A percentile compares a stretch with the other conserved stretches of the same genome.
These are phyloP conservation scores for Geotrichum bryndzae DNA, from an alignment of 1,139 yeast species.

Conservation along the genomic window DNA sequence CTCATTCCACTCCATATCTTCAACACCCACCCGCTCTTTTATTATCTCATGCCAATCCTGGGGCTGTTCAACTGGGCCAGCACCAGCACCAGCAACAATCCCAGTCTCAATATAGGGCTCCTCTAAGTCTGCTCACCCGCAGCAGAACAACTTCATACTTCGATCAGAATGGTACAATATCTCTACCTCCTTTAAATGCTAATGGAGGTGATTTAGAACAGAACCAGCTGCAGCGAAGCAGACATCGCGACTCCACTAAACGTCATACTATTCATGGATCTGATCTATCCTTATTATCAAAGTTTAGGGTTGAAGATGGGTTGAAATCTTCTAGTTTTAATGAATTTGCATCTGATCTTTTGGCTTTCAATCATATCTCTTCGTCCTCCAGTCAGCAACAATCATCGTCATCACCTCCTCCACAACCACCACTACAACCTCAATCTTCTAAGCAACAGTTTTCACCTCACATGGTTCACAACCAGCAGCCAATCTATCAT, in stretches of 20 bases:
- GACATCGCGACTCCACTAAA: neutral
- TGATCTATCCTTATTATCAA: constrained; percentile 6
- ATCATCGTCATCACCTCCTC: neutral
- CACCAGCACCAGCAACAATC: neutral
- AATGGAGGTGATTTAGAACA: neutral
- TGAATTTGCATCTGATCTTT: neutral
- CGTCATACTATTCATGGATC: constrained; percentile 14
- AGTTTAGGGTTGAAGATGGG: constrained; percentile 6
- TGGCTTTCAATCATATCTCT: neutral
- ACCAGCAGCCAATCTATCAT: neutral
- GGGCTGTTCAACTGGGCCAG: neutral
- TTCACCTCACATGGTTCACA: neutral
- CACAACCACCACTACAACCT: neutral
- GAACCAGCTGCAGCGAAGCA: neutral
- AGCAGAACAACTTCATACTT: constrained; percentile 1
- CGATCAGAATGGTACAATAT: constrained; percentile 9
- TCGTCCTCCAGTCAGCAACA: neutral
- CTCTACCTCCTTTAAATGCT: constrained; percentile 12
- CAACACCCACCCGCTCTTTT: neutral
- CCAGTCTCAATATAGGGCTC: neutral
- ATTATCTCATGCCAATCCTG: neutral
- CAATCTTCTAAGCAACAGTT: neutral
- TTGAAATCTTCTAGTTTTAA: constrained; percentile 1
- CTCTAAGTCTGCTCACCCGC: neutral
- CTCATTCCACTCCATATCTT: neutral